Conservation (phyloP, 1,139 yeast genomes). For the Meyerozyma elateridarum region DNA sequence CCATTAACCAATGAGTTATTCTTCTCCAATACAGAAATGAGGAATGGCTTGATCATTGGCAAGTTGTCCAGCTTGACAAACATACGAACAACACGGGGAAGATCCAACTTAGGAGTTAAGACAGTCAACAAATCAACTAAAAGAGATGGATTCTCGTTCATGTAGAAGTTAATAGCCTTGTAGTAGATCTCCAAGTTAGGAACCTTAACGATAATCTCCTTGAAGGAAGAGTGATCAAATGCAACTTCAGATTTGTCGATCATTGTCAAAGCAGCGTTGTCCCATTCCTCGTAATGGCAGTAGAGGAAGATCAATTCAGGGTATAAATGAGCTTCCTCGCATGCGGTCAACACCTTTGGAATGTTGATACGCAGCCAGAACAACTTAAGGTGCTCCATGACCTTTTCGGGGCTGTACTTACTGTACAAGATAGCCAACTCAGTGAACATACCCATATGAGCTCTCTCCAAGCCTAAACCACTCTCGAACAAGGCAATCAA, state of each 20-base stretch:
- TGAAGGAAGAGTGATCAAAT: constrained; percentile 89
- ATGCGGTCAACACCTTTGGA: constrained; percentile 93
- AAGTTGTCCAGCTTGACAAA: constrained; percentile 93
- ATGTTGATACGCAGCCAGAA: constrained; percentile 98
- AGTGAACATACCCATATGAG: constrained; percentile 99
- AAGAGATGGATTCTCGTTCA: constrained; percentile 87
- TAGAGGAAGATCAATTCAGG: constrained; percentile 93
- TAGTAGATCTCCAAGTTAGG: constrained; percentile 95
- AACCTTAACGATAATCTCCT: constrained; percentile 91
- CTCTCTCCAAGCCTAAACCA: constrained; percentile 94
- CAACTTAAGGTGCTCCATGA: constrained; percentile 93
- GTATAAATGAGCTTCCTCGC: constrained; percentile 93
- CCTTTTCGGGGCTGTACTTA: constrained; percentile 84
- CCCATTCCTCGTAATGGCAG: constrained; percentile 99
- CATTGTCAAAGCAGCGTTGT: constrained; percentile 97
- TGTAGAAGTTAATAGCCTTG: constrained; percentile 93
- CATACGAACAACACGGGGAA: constrained; percentile 91
- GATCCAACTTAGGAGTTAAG: constrained; percentile 86
- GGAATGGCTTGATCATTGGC: constrained; percentile 92
- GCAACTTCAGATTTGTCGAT: constrained; percentile 92
- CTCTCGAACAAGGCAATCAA: constrained; percentile 89
- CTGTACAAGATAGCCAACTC: constrained; percentile 88
- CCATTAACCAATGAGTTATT: constrained; percentile 88
- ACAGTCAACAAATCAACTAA: constrained; percentile 82
- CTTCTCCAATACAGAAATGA: constrained; percentile 85